Evolutionary conservation across 345 rosid species (phyloP).

Genomic region (Arabis hirsuta): DNA sequence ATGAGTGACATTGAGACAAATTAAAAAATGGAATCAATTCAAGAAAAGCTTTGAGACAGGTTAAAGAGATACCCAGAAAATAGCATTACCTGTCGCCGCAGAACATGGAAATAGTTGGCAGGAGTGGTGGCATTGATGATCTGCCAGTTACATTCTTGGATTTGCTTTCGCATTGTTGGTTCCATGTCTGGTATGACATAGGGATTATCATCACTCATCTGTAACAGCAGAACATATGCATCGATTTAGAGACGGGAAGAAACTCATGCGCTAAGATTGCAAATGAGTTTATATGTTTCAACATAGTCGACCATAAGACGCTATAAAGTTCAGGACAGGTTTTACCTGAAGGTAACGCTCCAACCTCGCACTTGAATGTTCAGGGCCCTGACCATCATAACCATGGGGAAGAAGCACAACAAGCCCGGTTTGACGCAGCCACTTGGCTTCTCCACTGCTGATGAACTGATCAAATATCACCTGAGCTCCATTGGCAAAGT

Average conservation of each 20-base stretch:
- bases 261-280: background rate
- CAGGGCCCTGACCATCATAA: slow-evolving; percentile 90
- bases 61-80: slow-evolving; percentile 10
- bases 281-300: background rate
- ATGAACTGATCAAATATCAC: slow-evolving; percentile 82
- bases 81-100: slow-evolving; percentile 74
- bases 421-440: slow-evolving; percentile 85
- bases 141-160: slow-evolving; percentile 90
- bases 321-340: background rate
- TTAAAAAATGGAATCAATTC: slow-evolving; percentile 14
- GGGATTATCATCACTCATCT: slow-evolving; percentile 93
- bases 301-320: too few relatives aligned
- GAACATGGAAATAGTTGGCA: slow-evolving; percentile 85
- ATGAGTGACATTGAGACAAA: slow-evolving; percentile 9
- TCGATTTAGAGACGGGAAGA: slow-evolving; percentile 6
- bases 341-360: slow-evolving; percentile 82
- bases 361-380: slow-evolving; percentile 81
- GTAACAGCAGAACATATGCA: slow-evolving; percentile 31
- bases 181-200: slow-evolving; percentile 85
- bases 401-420: slow-evolving; percentile 83
- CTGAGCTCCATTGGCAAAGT: slow-evolving; percentile 84
- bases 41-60: slow-evolving; percentile 14
- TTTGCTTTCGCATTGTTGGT: slow-evolving; percentile 71
- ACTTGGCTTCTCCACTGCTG: slow-evolving; percentile 84
- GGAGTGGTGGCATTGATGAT: slow-evolving; percentile 89